phyloP scores from a whole-genome alignment of 2,329 filamentous ascomycete genomes.

The Arthroderma sp. region DNA sequence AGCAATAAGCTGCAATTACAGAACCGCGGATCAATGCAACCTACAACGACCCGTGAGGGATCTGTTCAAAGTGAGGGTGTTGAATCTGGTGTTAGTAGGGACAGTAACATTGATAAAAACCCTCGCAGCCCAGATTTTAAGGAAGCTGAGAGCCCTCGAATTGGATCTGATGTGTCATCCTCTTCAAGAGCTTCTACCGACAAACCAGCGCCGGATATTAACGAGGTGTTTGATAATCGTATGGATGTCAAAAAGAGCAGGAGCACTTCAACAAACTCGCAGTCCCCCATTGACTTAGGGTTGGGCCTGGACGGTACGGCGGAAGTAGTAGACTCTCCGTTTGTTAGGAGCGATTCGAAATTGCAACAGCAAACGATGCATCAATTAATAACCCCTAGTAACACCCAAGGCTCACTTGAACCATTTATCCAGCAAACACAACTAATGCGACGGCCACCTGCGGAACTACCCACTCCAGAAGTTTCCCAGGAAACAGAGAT shows the following conservation, averaged over 20 bases:
- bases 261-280: background rate
- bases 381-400: constrained; percentile 2
- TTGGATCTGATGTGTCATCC: no score
- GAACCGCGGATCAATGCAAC: no score
- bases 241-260: background rate
- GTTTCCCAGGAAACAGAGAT: constrained; percentile 1
- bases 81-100: no score
- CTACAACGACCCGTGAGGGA: no score
- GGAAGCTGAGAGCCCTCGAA: no score
- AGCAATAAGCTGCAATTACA: no score
- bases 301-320: constrained; percentile 1
- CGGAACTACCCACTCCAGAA: constrained; percentile 3
- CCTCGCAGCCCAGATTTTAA: no score
- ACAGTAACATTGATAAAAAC: no score
- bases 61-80: no score
- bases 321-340: background rate
- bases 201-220: no score
- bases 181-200: no score
- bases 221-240: background rate
- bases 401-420: constrained; percentile 3
- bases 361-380: background rate
- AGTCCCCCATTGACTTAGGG: background rate
- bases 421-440: background rate
- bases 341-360: background rate
- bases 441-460: background rate